Evolutionary conservation across 371 early-diverging fungal species (phyloP), one percentile per base, ranked within the genome.

Genomic region (Actinomortierella ambigua): DNA sequence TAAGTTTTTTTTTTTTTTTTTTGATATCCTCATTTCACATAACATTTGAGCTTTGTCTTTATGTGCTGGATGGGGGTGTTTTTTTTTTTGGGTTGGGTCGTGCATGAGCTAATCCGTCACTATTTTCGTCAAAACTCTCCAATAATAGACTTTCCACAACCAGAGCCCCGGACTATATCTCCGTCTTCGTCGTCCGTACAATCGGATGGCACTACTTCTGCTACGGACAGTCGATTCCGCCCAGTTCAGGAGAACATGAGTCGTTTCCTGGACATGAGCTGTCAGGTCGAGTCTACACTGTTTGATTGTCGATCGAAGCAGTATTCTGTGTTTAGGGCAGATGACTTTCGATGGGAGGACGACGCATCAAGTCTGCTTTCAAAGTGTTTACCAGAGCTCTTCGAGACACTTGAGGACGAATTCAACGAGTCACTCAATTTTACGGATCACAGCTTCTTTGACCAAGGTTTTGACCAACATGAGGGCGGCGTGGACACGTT

Each of bases 321-420:
- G 18, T 79, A 84, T 56, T 69, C 63, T 7, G 83, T 85, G 51
- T 84, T 85, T 46, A 80, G 81, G 61, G 73, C 87, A 20, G 78
- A 80, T 17, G 88, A 89, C n/a, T 89, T 85, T 62, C 78, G 82
- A 15, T 89, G 87, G 87, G 88, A 88, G 62, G 86, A 87, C 15
- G 86, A 87, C 57, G 88, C 87, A 6, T 80, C 82, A n/a, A 80
- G 79, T 29, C 60, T 87, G n/a, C 80, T 85, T 7, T 81, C 82
- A n/a, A 83, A 85, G 44, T 88, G 76, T 63, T 61, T 89, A 18
- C 85, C 83, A 14, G 85, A 80, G 17, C 63, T 84, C 28, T 87
- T 86, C n/a, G 88, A 89, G 54, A 63, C 75, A 4, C 57, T 89
- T 1, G 85, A 86, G 43, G 79, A 81, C 23, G 88, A 86, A 56